phyloP scores from a whole-genome alignment of 768 basidiomycete species.

The Naganishia onofrii region DNA sequence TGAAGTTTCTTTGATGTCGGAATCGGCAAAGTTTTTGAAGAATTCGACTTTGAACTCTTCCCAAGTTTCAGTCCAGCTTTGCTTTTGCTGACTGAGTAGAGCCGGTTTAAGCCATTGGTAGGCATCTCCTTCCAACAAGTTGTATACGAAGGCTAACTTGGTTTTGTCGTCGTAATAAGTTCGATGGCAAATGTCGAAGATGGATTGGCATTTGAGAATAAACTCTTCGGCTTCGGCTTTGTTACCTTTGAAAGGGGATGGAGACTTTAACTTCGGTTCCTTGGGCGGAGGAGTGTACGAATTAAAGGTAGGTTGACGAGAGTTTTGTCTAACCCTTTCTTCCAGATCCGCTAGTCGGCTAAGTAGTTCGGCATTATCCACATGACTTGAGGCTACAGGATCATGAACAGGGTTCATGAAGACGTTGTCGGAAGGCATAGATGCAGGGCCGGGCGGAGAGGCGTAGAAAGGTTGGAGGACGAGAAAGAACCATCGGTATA shows the following conservation, averaged over 20 bases:
- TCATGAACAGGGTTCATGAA: too few relatives aligned
- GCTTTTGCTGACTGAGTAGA: not conserved
- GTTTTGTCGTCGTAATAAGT: slow-evolving; percentile 11
- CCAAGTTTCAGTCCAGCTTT: not conserved
- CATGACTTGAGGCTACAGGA: too few relatives aligned
- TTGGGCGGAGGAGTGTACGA: not conserved
- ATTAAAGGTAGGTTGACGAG: too few relatives aligned
- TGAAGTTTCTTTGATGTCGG: slow-evolving; percentile 3
- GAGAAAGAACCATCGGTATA: too few relatives aligned
- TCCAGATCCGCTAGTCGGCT: too few relatives aligned
- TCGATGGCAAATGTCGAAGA: slow-evolving; percentile 4
- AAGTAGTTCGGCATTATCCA: too few relatives aligned
- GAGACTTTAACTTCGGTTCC: not conserved
- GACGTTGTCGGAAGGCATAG: too few relatives aligned
- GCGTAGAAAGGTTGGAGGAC: too few relatives aligned
- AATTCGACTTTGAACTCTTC: slow-evolving; percentile 1
- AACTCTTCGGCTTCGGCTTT: not conserved
- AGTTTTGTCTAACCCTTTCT: too few relatives aligned
- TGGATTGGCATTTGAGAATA: slow-evolving; percentile 3
- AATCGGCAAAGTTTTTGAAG: slow-evolving; percentile 6
- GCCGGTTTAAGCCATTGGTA: slow-evolving; percentile 15
- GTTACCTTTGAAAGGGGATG: not conserved
- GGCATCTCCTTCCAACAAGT: slow-evolving; percentile 3
- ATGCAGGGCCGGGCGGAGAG: too few relatives aligned
- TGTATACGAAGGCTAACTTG: not conserved